Evolutionary conservation across 768 basidiomycete genomes (phyloP).

Genomic region (Pleurotus tuoliensis): DNA sequence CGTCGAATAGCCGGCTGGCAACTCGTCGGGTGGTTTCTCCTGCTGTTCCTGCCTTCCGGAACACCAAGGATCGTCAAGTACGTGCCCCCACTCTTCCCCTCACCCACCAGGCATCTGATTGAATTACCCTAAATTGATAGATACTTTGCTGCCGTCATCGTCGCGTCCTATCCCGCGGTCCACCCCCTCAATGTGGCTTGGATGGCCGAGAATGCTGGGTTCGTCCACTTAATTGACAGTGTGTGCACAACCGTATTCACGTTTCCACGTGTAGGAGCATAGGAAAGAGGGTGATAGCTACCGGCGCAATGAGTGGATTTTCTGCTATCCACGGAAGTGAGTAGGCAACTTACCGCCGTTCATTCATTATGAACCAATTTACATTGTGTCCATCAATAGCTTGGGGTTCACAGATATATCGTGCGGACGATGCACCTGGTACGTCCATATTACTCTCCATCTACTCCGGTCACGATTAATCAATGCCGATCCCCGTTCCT

Average conservation of each 20-base stretch:
- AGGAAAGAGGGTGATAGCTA: slow-evolving; percentile 7
- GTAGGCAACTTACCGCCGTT: not conserved
- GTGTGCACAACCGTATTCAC: not conserved
- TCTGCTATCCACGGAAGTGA: slow-evolving; percentile 9
- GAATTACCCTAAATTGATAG: not conserved
- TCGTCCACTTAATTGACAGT: not conserved
- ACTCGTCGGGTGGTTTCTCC: slow-evolving; percentile 4
- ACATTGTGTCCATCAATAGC: not conserved
- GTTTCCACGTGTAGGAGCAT: not conserved
- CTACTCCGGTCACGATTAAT: not conserved
- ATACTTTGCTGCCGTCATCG: slow-evolving; percentile 7
- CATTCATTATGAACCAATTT: no score
- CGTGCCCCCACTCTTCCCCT: not conserved
- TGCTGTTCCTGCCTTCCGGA: slow-evolving; percentile 1
- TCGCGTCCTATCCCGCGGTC: slow-evolving; percentile 3
- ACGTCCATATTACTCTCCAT: not conserved
- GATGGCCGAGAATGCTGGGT: slow-evolving; percentile 9
- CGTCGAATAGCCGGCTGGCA: not conserved
- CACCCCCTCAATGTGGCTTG: slow-evolving; percentile 9
- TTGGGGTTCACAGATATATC: slow-evolving; percentile 13
- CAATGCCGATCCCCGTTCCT: not conserved
- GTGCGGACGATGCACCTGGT: slow-evolving; percentile 11
- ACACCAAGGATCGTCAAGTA: slow-evolving; percentile 2
- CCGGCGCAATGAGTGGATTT: slow-evolving; percentile 9
- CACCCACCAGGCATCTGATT: no score